Percentiles rank a stretch among this genome's conserved stretches.
Evolutionary conservation across 352 stramenopile genomes (phyloP).

Genomic region (Phytophthora aleatoria): DNA sequence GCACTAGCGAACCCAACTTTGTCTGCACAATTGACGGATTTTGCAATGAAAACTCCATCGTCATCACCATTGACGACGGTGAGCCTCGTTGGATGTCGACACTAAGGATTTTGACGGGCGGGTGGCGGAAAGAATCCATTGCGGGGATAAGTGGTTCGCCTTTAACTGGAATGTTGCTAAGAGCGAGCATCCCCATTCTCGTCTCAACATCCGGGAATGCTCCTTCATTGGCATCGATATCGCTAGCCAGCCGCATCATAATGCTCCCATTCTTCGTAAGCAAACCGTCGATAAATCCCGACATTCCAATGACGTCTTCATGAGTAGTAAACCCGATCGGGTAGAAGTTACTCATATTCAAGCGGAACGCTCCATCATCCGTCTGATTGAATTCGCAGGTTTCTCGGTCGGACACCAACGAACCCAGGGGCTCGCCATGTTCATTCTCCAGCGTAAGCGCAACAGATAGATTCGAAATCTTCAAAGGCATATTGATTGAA

Average conservation of each 20-base stretch:
- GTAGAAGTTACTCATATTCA: conserved; percentile 81
- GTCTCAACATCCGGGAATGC: conserved; percentile 75
- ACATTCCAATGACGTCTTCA: conserved; percentile 52
- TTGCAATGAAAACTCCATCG: conserved; percentile 69
- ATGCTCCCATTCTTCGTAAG: conserved; percentile 64
- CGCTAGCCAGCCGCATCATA: conserved; percentile 59
- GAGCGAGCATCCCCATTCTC: conserved; percentile 71
- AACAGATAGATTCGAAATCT: conserved; percentile 71
- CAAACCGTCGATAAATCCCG: conserved; percentile 57
- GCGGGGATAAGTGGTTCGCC: conserved; percentile 56
- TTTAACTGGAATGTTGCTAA: conserved; percentile 65
- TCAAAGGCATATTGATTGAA: conserved; percentile 69
- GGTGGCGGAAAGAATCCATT: conserved; percentile 75
- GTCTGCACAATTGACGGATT: conserved; percentile 79
- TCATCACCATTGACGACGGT: conserved; percentile 52
- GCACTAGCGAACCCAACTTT: conserved; percentile 52
- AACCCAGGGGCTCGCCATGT: conserved; percentile 40
- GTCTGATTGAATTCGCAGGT: conserved; percentile 68
- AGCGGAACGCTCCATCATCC: conserved; percentile 55
- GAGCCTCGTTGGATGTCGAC: conserved; percentile 71
- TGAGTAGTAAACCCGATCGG: conserved; percentile 51
- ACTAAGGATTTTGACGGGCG: conserved; percentile 60
- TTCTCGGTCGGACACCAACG: conserved; percentile 58
- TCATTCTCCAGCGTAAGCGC: conserved; percentile 57
- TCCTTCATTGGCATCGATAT: conserved; percentile 40